Evolutionary conservation across 345 rosid species (phyloP).

Genomic region (Gossypium turneri): DNA sequence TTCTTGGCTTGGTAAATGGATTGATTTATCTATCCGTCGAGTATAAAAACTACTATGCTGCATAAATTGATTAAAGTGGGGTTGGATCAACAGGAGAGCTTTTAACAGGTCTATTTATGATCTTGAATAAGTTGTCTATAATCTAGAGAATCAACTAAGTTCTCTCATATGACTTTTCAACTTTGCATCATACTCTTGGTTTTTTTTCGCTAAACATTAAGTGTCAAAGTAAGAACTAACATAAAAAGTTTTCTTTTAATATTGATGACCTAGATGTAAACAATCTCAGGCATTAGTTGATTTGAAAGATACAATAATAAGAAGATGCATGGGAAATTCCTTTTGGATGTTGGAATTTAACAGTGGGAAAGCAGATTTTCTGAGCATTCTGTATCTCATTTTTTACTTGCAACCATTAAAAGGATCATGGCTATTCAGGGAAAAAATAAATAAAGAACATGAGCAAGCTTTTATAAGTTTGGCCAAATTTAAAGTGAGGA

Average conservation of each 20-base stretch:
- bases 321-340: not conserved
- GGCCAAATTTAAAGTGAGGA: not conserved
- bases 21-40: not conserved
- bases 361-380: not conserved
- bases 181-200: not conserved
- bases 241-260: constrained; percentile 4
- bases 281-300: not conserved
- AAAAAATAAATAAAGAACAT: not conserved
- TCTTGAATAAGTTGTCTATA: not conserved
- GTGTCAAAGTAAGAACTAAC: not conserved
- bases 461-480: not conserved
- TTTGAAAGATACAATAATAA: not conserved
- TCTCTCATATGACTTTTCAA: not conserved
- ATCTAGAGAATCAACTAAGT: not conserved
- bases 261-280: not conserved
- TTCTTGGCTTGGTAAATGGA: constrained; percentile 3
- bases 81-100: not conserved
- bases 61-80: not conserved
- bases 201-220: not conserved
- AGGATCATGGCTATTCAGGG: not conserved
- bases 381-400: not conserved
- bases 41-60: not conserved
- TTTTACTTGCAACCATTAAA: not conserved
- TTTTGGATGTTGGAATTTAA: constrained; percentile 6
- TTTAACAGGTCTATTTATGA: not conserved